Conservation (phyloP, 345 rosid genomes). For the Brassica incana region DNA sequence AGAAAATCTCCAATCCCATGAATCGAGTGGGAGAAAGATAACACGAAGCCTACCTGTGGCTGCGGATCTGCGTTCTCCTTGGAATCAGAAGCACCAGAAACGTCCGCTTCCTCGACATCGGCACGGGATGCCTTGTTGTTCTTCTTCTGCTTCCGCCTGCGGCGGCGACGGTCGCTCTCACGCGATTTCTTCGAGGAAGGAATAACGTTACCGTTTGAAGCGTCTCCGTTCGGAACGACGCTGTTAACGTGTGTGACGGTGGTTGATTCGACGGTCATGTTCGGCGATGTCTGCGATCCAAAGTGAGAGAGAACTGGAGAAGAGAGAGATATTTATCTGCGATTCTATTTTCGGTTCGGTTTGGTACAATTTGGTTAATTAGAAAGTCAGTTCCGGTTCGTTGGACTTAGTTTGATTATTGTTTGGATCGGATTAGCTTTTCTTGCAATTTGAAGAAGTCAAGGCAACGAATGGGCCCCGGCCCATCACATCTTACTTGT, state of each 20-base stretch:
- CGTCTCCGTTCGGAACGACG: constrained; percentile 56
- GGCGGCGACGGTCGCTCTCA: constrained; percentile 91
- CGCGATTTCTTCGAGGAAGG: constrained; percentile 59
- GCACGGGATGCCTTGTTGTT: constrained; percentile 44
- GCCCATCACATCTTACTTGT: not conserved
- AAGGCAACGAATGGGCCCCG: not conserved
- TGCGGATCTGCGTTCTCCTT: constrained; percentile 61
- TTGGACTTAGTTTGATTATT: not conserved
- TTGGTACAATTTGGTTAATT: not conserved
- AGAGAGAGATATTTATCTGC: not conserved
- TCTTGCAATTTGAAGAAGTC: not conserved
- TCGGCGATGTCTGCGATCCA: constrained; percentile 2
- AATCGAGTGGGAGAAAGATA: not conserved
- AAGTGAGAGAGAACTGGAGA: not conserved
- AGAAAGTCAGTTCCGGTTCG: constrained; percentile 2
- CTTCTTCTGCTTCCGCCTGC: constrained; percentile 99
- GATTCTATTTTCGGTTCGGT: not conserved
- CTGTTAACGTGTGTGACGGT: constrained; percentile 47
- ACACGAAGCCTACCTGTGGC: constrained; percentile 42
- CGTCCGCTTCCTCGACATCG: constrained; percentile 43
- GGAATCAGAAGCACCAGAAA: constrained; percentile 34
- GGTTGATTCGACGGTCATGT: constrained; percentile 33
- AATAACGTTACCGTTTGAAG: constrained; percentile 32
- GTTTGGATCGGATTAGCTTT: not conserved
- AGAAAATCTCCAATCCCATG: constrained; percentile 3